These are phyloP conservation scores for Trametes versicolor DNA, from an alignment of 1,284 basidiomycete species.

Conservation along the genomic window DNA sequence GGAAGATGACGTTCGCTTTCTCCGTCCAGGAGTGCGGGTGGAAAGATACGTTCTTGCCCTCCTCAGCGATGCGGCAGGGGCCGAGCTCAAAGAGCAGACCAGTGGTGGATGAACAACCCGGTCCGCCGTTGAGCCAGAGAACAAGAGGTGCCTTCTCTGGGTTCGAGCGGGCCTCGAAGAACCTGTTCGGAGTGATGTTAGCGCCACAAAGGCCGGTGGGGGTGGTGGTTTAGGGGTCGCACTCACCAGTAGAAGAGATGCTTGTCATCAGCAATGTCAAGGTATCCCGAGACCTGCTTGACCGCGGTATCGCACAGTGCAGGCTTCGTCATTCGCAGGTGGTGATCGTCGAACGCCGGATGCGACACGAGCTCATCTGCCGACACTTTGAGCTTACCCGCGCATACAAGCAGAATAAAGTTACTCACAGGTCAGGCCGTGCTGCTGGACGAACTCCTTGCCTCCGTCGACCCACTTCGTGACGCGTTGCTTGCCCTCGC, in stretches of 20 bases:
- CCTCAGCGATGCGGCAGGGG: constrained; percentile 77
- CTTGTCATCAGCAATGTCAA: constrained; percentile 64
- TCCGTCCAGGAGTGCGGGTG: constrained; percentile 62
- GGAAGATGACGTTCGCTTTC: constrained; percentile 57
- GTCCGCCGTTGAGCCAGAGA: constrained; percentile 76
- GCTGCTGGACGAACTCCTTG: constrained; percentile 30
- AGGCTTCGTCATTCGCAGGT: constrained; percentile 56
- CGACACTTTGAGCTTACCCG: background rate
- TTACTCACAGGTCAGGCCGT: constrained; percentile 33
- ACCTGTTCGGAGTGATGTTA: constrained; percentile 38
- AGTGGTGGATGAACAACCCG: constrained; percentile 81
- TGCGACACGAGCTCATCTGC: constrained; percentile 40
- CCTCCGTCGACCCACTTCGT: constrained; percentile 32
- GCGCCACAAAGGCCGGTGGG: background rate
- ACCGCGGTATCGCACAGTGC: constrained; percentile 62
- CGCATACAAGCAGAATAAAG: background rate
- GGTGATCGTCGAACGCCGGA: constrained; percentile 37
- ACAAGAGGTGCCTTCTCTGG: constrained; percentile 66
- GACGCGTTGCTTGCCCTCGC: constrained; percentile 27
- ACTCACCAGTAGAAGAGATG: constrained; percentile 60
- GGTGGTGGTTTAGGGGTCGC: background rate
- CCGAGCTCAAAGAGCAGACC: constrained; percentile 90
- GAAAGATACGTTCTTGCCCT: constrained; percentile 73
- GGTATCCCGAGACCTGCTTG: constrained; percentile 66
- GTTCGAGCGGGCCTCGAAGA: constrained; percentile 49